These are phyloP conservation scores for Neoboletus subvelutipes DNA, from an alignment of 768 basidiomycete genomes.

Conservation along the genomic window DNA sequence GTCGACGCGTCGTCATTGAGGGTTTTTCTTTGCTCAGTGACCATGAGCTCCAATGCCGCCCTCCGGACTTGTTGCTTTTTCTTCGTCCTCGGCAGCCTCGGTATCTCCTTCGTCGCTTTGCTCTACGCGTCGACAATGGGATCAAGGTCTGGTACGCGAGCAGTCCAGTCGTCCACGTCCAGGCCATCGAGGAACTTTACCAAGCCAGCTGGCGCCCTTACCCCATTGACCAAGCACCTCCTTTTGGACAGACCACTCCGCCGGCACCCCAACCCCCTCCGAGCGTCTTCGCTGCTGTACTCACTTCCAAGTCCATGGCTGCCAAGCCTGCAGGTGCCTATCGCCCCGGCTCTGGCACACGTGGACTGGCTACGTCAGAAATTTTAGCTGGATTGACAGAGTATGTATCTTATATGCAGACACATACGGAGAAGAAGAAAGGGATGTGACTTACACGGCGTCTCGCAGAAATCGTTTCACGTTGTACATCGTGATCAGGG, in stretches of 20 bases:
- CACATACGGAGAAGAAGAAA: background rate
- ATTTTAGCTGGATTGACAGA: conserved; percentile 58
- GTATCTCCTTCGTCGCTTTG: no score
- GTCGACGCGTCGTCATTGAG: no score
- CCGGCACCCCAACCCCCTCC: conserved; percentile 63
- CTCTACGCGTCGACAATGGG: conserved; percentile 93
- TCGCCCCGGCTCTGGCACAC: conserved; percentile 89
- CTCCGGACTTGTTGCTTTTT: no score
- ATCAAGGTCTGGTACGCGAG: conserved; percentile 95
- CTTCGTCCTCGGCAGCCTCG: no score
- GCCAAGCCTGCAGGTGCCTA: conserved; percentile 84
- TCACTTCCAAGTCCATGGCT: conserved; percentile 52
- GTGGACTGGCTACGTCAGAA: conserved; percentile 83
- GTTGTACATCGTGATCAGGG: conserved; percentile 97
- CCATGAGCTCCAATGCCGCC: no score
- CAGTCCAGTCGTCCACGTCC: conserved; percentile 83
- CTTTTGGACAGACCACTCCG: conserved; percentile 68
- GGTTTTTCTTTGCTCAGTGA: no score
- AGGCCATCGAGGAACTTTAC: conserved; percentile 84
- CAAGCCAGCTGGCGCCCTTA: conserved; percentile 83
- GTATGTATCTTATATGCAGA: background rate
- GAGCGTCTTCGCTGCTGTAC: conserved; percentile 51
- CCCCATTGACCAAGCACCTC: conserved; percentile 59
- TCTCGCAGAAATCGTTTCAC: conserved; percentile 93
- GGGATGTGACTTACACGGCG: conserved; percentile 52